phyloP scores from a whole-genome alignment of 179 eudicot species.

The Pouteria campechiana region DNA sequence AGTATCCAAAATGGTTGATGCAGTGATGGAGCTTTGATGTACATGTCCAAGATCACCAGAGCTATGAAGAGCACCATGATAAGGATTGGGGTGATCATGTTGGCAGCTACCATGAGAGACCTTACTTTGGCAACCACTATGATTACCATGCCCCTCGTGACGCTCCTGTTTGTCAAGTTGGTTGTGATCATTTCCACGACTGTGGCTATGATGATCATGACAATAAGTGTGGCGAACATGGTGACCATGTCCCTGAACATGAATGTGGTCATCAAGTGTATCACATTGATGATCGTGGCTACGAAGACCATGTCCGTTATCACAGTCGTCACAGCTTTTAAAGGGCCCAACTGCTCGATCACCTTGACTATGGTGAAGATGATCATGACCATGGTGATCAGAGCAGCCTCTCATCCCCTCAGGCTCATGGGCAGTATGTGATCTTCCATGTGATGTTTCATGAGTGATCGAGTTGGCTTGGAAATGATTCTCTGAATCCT shows the following conservation, averaged over 20 bases:
- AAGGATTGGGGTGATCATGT: background rate
- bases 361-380: conserved; percentile 13
- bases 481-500: conserved; percentile 12
- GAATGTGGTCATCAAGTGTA: conserved; percentile 1
- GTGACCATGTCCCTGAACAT: conserved; percentile 9
- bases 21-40: background rate
- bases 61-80: conserved; percentile 1
- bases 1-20: background rate
- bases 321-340: no score
- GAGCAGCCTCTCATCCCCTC: background rate
- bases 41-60: no score
- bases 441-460: conserved; percentile 10
- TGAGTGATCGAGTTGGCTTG: no score
- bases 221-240: conserved; percentile 12
- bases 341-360: no score
- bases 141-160: conserved; percentile 6
- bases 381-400: conserved; percentile 5
- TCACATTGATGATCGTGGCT: no score
- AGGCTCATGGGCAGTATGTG: conserved; percentile 4
- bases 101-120: conserved; percentile 1
- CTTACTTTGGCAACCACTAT: conserved; percentile 4
- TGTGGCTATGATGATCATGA: conserved; percentile 8
- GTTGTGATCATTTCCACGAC: conserved; percentile 6
- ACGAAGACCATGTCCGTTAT: no score
- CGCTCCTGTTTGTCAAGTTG: conserved; percentile 5